Evolutionary conservation across 169 alveolate species (phyloP).

Genomic region (Eimeria maxima): DNA sequence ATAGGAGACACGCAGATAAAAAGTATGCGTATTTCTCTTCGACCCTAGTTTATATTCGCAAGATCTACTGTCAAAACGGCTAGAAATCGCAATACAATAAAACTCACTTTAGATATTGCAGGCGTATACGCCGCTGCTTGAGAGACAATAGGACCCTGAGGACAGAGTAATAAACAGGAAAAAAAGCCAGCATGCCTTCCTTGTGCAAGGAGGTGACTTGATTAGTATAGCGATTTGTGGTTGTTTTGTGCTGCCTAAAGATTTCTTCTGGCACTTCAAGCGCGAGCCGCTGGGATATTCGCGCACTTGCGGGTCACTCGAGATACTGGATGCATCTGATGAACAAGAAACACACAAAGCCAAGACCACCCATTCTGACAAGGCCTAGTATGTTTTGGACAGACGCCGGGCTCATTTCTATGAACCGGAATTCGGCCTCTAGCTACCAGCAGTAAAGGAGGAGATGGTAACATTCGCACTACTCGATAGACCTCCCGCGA

Average conservation of each 20-base stretch:
- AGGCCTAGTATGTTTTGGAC: not conserved
- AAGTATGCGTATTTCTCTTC: not conserved
- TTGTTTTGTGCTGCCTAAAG: not conserved
- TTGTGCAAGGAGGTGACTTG: not conserved
- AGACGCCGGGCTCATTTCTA: not conserved
- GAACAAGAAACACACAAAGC: not conserved
- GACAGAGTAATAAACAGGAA: not conserved
- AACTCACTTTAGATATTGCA: not conserved
- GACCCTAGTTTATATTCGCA: not conserved
- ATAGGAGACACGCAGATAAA: not conserved
- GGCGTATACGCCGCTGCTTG: not conserved
- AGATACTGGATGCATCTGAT: not conserved
- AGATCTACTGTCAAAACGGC: not conserved
- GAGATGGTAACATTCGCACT: not conserved
- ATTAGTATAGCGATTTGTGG: not conserved
- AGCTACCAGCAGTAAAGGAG: not conserved
- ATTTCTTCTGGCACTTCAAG: not conserved
- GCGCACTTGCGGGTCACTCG: conserved; percentile 22
- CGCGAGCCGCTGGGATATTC: not conserved
- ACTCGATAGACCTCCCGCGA: not conserved
- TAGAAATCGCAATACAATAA: not conserved
- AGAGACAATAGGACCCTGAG: not conserved
- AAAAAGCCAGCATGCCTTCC: not conserved
- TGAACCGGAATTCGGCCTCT: not conserved
- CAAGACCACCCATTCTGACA: not conserved